Evolutionary conservation across 2,329 filamentous ascomycete species (phyloP).

Genomic region (Aureobasidium sp.): DNA sequence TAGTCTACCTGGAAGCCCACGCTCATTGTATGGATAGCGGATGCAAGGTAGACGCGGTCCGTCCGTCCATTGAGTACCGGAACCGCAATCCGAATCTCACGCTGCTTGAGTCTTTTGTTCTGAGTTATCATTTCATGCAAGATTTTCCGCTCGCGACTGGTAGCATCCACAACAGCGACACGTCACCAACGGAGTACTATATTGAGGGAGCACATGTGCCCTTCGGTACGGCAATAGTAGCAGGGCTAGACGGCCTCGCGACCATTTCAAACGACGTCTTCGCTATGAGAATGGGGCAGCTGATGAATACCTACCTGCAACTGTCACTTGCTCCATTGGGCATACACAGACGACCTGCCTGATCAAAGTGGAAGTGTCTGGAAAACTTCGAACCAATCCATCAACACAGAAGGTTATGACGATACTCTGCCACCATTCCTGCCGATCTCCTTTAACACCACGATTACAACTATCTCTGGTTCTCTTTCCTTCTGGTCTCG

Average conservation of each 20-base stretch:
- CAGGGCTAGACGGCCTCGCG: background rate
- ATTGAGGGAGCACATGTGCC: conserved; percentile 4
- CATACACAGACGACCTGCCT: conserved; percentile 20
- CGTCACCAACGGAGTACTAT: conserved; percentile 3
- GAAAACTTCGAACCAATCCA: background rate
- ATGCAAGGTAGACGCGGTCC: background rate
- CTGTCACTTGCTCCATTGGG: conserved; percentile 19
- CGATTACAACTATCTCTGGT: conserved; percentile 19
- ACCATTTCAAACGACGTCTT: conserved; percentile 15
- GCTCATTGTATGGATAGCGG: background rate
- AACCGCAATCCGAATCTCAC: conserved; percentile 7
- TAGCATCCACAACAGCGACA: background rate
- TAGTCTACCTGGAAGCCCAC: conserved; percentile 2
- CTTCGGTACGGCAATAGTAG: background rate
- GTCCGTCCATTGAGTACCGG: conserved; percentile 1
- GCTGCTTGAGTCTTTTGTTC: background rate
- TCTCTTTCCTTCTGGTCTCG: conserved; percentile 19
- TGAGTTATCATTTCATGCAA: background rate
- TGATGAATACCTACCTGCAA: conserved; percentile 27
- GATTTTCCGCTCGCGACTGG: conserved; percentile 7
- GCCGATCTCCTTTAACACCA: conserved; percentile 9
- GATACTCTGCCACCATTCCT: background rate
- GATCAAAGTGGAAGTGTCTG: background rate
- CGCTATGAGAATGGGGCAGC: conserved; percentile 17
- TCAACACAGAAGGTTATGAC: background rate